Evolutionary conservation across 371 early-diverging fungal genomes (phyloP), one percentile per base, ranked within the genome.

Genomic region (Circinella minor): DNA sequence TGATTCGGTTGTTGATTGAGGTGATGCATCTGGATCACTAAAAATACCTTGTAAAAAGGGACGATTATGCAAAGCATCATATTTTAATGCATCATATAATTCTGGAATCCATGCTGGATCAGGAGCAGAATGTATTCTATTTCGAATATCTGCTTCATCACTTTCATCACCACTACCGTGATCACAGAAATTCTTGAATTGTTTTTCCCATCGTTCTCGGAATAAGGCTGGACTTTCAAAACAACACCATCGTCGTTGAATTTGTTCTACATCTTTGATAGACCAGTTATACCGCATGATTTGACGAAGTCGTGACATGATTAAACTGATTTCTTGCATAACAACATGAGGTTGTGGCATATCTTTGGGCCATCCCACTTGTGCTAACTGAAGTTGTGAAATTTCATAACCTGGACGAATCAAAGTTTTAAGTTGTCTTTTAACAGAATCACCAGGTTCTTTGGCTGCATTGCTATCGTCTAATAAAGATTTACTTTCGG

Each of bases 391-490:
- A 57, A 77, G 68, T 17, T 81, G 76, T 11, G 81, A 88, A 27
- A 88, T 83, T 39, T 79, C 81, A 61, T 84, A 75, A 9, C 77
- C 87, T 6, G 86, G 84, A 66, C 89, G 88, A 55, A 91, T 66
- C 14, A 89, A 73, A 1, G 73, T 72, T 20, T 80, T 77, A 9
- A 98, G 87, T 65, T 91, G 84, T 55, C 80, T 78, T 74, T 98
- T 98, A 54, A 95, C 96, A 4, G 69, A 76, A 68, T 98, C 99
- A 72, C 92, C 94, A 69, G 92, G 93, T 70, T 95, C 96, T 76
- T 98, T 98, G 59, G 97, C 98, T 0, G 92, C 95, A 71, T 95
- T 92, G 73, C 92, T 93, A 73, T 98, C 99, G 74, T 98, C 99
- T 18, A 98, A 80, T 89, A 98, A 91, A 37, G 96, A 97, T 70